These are phyloP conservation scores for Sergeia podlipaevii DNA, from an alignment of 208 protist genomes.

Conservation along the genomic window DNA sequence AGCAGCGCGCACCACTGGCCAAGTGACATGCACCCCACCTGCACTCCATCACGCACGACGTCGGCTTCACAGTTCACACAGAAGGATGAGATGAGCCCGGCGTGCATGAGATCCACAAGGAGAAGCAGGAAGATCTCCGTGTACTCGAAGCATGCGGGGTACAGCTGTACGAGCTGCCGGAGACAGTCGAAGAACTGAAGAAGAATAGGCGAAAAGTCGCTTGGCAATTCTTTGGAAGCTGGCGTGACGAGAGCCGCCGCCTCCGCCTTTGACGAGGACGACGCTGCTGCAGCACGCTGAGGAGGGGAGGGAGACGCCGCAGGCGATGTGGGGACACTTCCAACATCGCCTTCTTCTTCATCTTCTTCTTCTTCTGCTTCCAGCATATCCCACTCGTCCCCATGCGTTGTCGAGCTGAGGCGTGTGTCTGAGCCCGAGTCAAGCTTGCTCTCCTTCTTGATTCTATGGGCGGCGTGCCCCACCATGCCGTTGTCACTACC, in stretches of 20 bases:
- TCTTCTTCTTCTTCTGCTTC: not conserved
- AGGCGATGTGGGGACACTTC: not conserved
- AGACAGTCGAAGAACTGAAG: slow-evolving; percentile 93
- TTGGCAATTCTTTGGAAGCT: no score
- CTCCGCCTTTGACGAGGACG: slow-evolving; percentile 25
- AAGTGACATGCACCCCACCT: slow-evolving; percentile 34
- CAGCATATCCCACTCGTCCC: no score
- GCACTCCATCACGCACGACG: slow-evolving; percentile 19
- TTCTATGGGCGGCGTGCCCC: no score
- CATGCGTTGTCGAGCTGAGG: no score
- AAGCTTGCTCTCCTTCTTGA: no score
- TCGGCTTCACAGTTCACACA: slow-evolving; percentile 45
- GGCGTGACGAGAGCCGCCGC: no score
- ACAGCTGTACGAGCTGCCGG: slow-evolving; percentile 88
- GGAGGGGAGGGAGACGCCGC: not conserved
- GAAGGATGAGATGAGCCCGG: slow-evolving; percentile 48
- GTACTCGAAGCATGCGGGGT: slow-evolving; percentile 92
- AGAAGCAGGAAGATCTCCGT: slow-evolving; percentile 70
- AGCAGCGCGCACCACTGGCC: slow-evolving; percentile 55
- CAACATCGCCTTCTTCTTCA: slow-evolving; percentile 17
- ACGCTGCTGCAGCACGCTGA: not conserved
- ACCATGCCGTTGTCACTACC: no score
- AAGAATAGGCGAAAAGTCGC: slow-evolving; percentile 88
- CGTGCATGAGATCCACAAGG: slow-evolving; percentile 56
- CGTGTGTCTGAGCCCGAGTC: no score